phyloP scores from a whole-genome alignment of 306 rosid species.

The Rosa multiflora region DNA sequence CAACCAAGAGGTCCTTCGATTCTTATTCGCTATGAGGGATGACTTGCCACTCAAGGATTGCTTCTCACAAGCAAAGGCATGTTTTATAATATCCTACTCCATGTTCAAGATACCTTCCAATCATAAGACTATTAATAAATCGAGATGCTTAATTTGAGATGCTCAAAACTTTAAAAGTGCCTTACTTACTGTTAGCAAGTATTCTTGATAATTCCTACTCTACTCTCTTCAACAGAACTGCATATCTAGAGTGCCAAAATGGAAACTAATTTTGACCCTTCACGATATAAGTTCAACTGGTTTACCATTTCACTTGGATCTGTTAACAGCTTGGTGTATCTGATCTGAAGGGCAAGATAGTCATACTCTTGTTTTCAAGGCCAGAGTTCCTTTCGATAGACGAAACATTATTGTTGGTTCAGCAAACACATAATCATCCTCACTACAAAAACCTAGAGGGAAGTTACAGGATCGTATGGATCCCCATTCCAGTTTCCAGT shows the following conservation, averaged over 20 bases:
- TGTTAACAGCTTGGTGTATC: slow-evolving; percentile 49
- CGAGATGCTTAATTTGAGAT: neutral
- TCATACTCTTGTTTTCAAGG: slow-evolving; percentile 53
- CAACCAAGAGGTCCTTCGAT: slow-evolving; percentile 54
- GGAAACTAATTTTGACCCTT: slow-evolving; percentile 12
- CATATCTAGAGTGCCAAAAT: neutral
- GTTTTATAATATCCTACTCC: neutral
- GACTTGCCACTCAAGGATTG: slow-evolving; percentile 52
- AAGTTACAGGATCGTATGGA: slow-evolving; percentile 54
- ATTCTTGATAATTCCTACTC: neutral
- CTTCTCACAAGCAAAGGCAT: slow-evolving; percentile 45
- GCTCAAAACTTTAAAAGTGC: neutral
- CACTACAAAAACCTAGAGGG: slow-evolving; percentile 29
- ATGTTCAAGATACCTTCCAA: neutral
- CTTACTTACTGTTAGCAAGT: neutral
- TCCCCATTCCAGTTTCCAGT: slow-evolving; percentile 53
- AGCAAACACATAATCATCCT: slow-evolving; percentile 58
- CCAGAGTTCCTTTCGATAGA: slow-evolving; percentile 40
- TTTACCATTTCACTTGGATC: slow-evolving; percentile 16
- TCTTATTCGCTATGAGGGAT: slow-evolving; percentile 46
- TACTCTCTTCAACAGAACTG: slow-evolving; percentile 4
- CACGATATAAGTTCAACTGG: neutral
- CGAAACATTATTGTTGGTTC: slow-evolving; percentile 46
- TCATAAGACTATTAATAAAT: neutral
- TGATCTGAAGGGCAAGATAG: slow-evolving; percentile 46